Base-by-base conservation (phyloP, 2,329 filamentous ascomycete species). In the Diaporthe citrichinensis region DNA sequence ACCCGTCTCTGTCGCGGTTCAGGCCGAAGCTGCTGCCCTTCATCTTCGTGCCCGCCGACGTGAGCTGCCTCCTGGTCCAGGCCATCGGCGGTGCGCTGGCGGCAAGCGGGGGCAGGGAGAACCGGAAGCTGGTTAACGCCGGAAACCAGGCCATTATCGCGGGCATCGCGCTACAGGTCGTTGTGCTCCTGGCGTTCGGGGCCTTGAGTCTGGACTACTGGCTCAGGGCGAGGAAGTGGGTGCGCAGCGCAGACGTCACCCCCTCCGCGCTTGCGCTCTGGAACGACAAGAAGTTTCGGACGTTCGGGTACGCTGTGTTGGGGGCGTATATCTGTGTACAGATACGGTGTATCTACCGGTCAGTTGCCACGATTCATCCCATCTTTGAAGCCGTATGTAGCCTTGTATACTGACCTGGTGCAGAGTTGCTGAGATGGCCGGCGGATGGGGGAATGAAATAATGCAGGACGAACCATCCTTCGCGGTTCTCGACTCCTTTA, bases 391-490 rank as follows among this genome's bases (percentile, higher is more conserved):
- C 25, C 36, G 10, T 25, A 8, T 57, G 44, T 7, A 34, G n/a
- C 7, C 4, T 28, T 17, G 9, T 6, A 12, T 36, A 36, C 58
- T 53, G 17, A 65, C 31, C 2, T 23, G 14, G 12, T n/a, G 34
- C 72, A 91, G 90, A 79, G 89, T 92, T 72, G 89, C 88, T 1
- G 91, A 93, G 81, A 92, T 93, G 90, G 88, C 89, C 2, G 89
- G 90, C 36, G 91, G 91, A 28, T 93, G 91, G 90, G 89, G 89
- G 14, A 92, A 91, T 82, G 80, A 85, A 23, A 89, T 92, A 80
- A 92, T 93, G 90, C 89, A 91, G 78, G 87, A 92, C 81, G 85
- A 93, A 84, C 84, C 85, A 59, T 88, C 87, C 25, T 93, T 92
- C 79, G 86, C 92, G 76, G 87, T 90, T 17, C 86, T 92, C 53